Conservation (phyloP, 2,329 filamentous ascomycete genomes). For the Aschersonia sp. region DNA sequence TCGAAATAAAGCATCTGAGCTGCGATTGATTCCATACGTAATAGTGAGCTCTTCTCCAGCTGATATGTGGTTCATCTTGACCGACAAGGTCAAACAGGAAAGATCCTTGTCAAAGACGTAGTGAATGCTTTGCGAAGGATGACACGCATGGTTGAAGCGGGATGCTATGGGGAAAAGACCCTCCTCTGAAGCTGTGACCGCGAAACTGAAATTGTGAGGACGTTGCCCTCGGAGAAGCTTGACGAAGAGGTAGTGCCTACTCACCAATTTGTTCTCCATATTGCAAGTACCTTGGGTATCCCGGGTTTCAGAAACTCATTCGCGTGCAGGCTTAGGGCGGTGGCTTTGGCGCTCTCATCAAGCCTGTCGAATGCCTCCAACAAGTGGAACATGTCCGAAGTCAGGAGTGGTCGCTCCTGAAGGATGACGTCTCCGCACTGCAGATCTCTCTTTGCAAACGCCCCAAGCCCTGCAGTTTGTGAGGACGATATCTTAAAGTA, state of each 20-base stretch:
- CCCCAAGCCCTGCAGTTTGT: conserved; percentile 17
- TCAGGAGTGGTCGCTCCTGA: conserved; percentile 28
- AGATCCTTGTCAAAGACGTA: conserved; percentile 24
- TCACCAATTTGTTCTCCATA: conserved; percentile 33
- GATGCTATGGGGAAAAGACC: conserved; percentile 35
- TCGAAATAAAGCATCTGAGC: conserved; percentile 21
- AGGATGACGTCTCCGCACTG: conserved; percentile 24
- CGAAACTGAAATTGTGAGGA: conserved; percentile 1
- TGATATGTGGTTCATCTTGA: conserved; percentile 17
- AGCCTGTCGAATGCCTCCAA: conserved; percentile 22
- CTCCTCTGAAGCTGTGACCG: conserved; percentile 16
- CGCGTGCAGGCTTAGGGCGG: conserved; percentile 23
- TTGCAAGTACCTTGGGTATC: conserved; percentile 16
- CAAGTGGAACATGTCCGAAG: conserved; percentile 13
- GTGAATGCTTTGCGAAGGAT: conserved; percentile 23
- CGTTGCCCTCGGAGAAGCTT: not conserved
- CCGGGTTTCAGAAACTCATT: conserved; percentile 15
- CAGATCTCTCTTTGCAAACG: conserved; percentile 27
- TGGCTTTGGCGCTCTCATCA: conserved; percentile 11
- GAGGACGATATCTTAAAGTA: conserved; percentile 25
- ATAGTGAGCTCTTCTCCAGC: conserved; percentile 37
- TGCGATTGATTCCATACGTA: conserved; percentile 24
- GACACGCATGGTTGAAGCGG: conserved; percentile 45
- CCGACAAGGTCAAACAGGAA: conserved; percentile 25
- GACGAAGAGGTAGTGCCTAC: conserved; percentile 6